Evolutionary conservation across 2,329 filamentous ascomycete genomes (phyloP).

Genomic region (Botrytis galanthina): DNA sequence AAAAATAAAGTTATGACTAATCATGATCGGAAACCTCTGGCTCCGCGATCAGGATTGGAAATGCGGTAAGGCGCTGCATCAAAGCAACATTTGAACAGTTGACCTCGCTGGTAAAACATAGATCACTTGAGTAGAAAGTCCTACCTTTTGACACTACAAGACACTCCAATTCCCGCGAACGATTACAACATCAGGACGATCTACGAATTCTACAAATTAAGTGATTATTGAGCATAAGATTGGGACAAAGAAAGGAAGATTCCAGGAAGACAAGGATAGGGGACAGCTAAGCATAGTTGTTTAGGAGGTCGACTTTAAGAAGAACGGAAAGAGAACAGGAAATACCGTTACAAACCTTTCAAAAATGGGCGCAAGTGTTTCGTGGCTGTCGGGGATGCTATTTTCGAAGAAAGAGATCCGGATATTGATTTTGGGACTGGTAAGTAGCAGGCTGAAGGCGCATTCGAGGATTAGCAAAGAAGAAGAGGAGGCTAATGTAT

Average conservation of each 20-base stretch:
- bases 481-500: conserved; percentile 20
- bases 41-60: conserved; percentile 16
- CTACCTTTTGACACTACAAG: background rate
- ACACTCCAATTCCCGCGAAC: background rate
- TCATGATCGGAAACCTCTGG: conserved; percentile 5
- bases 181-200: background rate
- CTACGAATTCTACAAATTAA: background rate
- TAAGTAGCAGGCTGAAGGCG: conserved; percentile 48
- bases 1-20: conserved; percentile 12
- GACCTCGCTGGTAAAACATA: conserved; percentile 14
- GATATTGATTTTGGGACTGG: conserved; percentile 90
- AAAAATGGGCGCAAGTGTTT: conserved; percentile 61
- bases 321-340: conserved; percentile 5
- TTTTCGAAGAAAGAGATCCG: conserved; percentile 98
- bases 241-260: conserved; percentile 8
- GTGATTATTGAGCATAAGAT: conserved; percentile 10
- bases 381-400: conserved; percentile 69
- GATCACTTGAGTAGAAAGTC: conserved; percentile 12
- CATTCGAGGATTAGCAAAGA: conserved; percentile 11
- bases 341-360: conserved; percentile 19
- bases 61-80: conserved; percentile 16
- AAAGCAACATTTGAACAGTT: conserved; percentile 17
- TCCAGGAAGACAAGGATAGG: conserved; percentile 16
- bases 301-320: conserved; percentile 3
- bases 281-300: conserved; percentile 20